phyloP scores from a whole-genome alignment of 2,329 filamentous ascomycete species.

The Hypoxylon sp. region DNA sequence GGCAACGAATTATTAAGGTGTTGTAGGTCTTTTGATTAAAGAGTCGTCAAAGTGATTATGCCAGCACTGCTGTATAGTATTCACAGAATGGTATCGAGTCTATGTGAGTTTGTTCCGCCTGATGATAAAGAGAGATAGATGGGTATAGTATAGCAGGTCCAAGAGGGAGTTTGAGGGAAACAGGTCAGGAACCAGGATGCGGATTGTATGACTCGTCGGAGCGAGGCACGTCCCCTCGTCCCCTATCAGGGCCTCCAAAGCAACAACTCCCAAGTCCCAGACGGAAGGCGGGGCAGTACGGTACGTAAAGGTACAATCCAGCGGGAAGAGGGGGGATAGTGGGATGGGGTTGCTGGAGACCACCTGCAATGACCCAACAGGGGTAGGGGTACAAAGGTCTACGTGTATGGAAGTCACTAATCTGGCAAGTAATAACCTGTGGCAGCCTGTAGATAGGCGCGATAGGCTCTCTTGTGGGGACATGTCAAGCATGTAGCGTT shows the following conservation, averaged over 20 bases:
- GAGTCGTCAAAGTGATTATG: conserved; percentile 21
- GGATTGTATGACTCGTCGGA: conserved; percentile 38
- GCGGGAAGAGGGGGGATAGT: conserved; percentile 10
- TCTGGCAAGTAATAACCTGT: conserved; percentile 7
- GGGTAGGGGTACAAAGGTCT: conserved; percentile 35
- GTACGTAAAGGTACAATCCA: conserved; percentile 22
- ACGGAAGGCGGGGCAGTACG: conserved; percentile 38
- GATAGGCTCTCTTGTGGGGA: conserved; percentile 39
- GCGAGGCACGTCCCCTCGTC: conserved; percentile 31
- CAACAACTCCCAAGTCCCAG: too few species aligned
- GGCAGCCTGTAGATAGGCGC: conserved; percentile 34
- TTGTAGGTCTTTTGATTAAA: conserved; percentile 33
- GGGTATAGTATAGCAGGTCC: conserved; percentile 15
- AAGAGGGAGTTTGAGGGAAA: conserved; percentile 15
- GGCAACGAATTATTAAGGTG: conserved; percentile 44
- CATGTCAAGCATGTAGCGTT: too few species aligned
- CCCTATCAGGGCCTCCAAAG: conserved; percentile 5
- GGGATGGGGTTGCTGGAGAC: conserved; percentile 7
- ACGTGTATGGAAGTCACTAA: conserved; percentile 34
- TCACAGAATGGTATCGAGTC: conserved; percentile 42
- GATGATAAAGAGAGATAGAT: conserved; percentile 24
- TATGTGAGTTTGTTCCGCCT: conserved; percentile 30
- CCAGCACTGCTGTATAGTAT: conserved; percentile 42
- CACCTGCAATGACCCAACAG: conserved; percentile 35
- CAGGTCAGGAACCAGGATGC: conserved; percentile 37